A percentile compares a stretch with the other conserved stretches of the same genome.
Conservation (phyloP, 192 early-diverging fungal genomes). For the Coemansia umbellata region DNA sequence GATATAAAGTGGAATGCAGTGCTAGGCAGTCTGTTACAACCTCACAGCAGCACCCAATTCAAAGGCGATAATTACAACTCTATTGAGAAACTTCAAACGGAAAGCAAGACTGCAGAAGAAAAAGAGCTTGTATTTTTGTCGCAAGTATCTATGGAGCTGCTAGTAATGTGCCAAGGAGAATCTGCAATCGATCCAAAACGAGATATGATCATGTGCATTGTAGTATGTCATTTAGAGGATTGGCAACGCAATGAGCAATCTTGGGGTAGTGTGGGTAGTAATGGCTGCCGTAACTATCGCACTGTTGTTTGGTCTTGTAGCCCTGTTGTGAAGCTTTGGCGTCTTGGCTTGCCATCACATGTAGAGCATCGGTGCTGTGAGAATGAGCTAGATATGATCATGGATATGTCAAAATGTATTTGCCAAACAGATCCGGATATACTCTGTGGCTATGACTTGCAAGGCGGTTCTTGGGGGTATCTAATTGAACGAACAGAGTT, state of each 20-base stretch:
- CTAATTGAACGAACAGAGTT: constrained; percentile 57
- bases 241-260: background rate
- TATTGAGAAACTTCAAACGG: no score
- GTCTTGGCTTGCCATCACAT: constrained; percentile 15
- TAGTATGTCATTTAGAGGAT: background rate
- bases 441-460: constrained; percentile 82
- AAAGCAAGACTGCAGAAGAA: no score
- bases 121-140: constrained; percentile 3
- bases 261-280: no score
- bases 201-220: constrained; percentile 57
- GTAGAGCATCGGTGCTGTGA: constrained; percentile 33
- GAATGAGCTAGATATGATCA: constrained; percentile 61
- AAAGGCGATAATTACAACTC: no score
- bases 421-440: constrained; percentile 78
- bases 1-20: constrained; percentile 46
- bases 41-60: background rate
- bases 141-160: constrained; percentile 18
- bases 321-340: background rate
- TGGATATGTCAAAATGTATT: constrained; percentile 53
- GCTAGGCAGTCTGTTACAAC: constrained; percentile 14
- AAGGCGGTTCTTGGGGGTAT: constrained; percentile 88
- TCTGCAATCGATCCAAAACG: constrained; percentile 64
- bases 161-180: constrained; percentile 28
- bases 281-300: background rate
- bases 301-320: constrained; percentile 25